Evolutionary conservation across 805 yeast genomes (phyloP).

Genomic region (Metschnikowia sp.): DNA sequence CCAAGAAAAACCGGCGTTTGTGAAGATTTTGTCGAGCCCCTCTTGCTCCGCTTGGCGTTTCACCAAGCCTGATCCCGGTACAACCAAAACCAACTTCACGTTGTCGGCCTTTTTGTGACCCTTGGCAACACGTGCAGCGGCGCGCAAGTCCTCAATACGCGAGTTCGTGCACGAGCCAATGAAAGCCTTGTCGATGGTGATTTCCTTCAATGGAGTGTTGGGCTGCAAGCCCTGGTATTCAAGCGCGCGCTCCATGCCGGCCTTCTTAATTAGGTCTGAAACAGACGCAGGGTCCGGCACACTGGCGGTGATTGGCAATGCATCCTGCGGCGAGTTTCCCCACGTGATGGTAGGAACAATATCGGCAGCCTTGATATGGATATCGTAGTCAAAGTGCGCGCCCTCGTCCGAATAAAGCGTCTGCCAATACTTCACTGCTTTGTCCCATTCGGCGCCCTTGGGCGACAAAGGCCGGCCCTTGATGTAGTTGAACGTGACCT

Average conservation of each 20-base stretch:
- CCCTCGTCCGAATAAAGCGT: constrained; percentile 85
- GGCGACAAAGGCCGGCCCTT: constrained; percentile 96
- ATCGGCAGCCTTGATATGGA: constrained; percentile 76
- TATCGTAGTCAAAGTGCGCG: constrained; percentile 83
- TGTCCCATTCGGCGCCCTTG: constrained; percentile 90
- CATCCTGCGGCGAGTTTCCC: constrained; percentile 99
- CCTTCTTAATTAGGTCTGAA: constrained; percentile 67
- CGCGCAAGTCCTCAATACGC: constrained; percentile 93
- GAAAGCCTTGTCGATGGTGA: constrained; percentile 86
- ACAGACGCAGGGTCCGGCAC: constrained; percentile 87
- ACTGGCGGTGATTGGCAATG: constrained; percentile 83
- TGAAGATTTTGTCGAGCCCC: constrained; percentile 88
- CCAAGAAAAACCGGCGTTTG: constrained; percentile 95
- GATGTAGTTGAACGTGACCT: constrained; percentile 80
- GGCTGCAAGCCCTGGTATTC: constrained; percentile 88
- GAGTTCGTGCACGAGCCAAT: constrained; percentile 98
- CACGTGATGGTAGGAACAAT: constrained; percentile 96
- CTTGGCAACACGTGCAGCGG: constrained; percentile 89
- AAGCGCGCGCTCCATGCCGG: constrained; percentile 89
- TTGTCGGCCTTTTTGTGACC: constrained; percentile 83
- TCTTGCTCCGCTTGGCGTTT: constrained; percentile 91
- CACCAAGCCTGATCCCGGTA: constrained; percentile 96
- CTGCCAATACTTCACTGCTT: constrained; percentile 89
- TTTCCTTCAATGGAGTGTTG: constrained; percentile 72
- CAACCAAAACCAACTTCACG: constrained; percentile 82